phyloP scores from a whole-genome alignment of 208 protist species.

The Herpetomonas samuelpessoai region DNA sequence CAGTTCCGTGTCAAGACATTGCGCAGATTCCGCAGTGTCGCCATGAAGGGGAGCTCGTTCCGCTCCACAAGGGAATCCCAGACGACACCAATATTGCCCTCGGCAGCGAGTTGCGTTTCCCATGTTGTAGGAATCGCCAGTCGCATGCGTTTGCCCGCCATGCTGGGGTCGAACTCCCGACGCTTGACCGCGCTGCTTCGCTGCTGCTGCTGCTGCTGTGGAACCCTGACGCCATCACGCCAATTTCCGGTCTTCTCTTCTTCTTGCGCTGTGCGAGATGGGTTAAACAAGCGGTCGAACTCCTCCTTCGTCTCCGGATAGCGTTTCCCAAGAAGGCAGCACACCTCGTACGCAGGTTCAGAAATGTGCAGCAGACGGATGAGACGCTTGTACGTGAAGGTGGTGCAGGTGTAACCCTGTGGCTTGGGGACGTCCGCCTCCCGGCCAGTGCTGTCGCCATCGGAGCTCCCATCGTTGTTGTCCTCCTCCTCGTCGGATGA shows the following conservation, averaged over 20 bases:
- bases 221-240: not conserved
- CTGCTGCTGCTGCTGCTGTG: not conserved
- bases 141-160: slow-evolving; percentile 91
- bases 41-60: slow-evolving; percentile 93
- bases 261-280: not conserved
- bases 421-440: not conserved
- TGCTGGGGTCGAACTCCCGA: slow-evolving; percentile 60
- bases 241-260: not conserved
- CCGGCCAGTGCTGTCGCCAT: slow-evolving; percentile 1
- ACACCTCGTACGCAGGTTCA: slow-evolving; percentile 75
- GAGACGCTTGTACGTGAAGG: slow-evolving; percentile 77
- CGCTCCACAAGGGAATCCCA: slow-evolving; percentile 91
- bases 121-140: slow-evolving; percentile 90
- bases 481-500: not conserved
- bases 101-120: slow-evolving; percentile 83
- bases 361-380: slow-evolving; percentile 85
- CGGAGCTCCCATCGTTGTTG: not conserved
- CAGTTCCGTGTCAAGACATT: slow-evolving; percentile 89
- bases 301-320: slow-evolving; percentile 84
- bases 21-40: slow-evolving; percentile 94
- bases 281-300: slow-evolving; percentile 40
- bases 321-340: slow-evolving; percentile 91
- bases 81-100: slow-evolving; percentile 84
- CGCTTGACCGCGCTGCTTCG: not conserved
- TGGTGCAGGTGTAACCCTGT: slow-evolving; percentile 1